These are phyloP conservation scores for Crithidia brevicula DNA, from an alignment of 208 protist species.

Conservation along the genomic window DNA sequence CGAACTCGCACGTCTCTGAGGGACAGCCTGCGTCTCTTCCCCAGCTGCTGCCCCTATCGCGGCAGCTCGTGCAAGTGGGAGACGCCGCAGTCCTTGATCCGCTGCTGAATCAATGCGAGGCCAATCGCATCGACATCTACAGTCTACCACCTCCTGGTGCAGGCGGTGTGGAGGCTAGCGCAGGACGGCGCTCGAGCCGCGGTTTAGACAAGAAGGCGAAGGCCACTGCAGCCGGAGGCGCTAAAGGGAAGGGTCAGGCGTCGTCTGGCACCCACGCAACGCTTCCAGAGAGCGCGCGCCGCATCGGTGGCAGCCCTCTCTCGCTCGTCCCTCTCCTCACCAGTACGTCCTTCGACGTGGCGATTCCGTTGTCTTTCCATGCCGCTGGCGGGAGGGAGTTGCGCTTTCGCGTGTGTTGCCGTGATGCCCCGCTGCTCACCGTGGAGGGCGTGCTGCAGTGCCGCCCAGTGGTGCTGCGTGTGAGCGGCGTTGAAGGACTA, in stretches of 20 bases:
- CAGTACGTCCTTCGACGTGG: constrained; percentile 15
- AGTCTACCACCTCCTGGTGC: not conserved
- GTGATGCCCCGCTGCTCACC: constrained; percentile 20
- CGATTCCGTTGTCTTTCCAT: constrained; percentile 2
- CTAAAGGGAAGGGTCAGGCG: constrained; percentile 16
- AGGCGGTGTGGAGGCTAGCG: not conserved
- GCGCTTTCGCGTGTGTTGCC: constrained; percentile 29
- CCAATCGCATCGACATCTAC: constrained; percentile 33
- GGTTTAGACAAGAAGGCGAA: constrained; percentile 7
- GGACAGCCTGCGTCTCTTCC: constrained; percentile 16
- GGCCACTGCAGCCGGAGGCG: not conserved
- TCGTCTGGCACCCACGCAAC: not conserved
- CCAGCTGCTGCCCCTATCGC: constrained; percentile 18
- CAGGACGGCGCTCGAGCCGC: constrained; percentile 1
- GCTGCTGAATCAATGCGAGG: constrained; percentile 20
- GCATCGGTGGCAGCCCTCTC: constrained; percentile 13
- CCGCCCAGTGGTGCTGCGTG: constrained; percentile 30
- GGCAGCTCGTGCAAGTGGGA: constrained; percentile 11
- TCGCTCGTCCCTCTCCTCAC: constrained; percentile 29
- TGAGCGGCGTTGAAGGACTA: constrained; percentile 21
- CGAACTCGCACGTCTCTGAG: not conserved
- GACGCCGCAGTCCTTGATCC: constrained; percentile 10
- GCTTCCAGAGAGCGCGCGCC: constrained; percentile 21
- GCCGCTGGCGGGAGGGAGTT: not conserved
- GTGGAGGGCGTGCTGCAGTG: constrained; percentile 21